A percentile compares a stretch with the other conserved stretches of the same genome.
Conservation (phyloP, 208 protist genomes). For the Wallacemonas sp. region DNA sequence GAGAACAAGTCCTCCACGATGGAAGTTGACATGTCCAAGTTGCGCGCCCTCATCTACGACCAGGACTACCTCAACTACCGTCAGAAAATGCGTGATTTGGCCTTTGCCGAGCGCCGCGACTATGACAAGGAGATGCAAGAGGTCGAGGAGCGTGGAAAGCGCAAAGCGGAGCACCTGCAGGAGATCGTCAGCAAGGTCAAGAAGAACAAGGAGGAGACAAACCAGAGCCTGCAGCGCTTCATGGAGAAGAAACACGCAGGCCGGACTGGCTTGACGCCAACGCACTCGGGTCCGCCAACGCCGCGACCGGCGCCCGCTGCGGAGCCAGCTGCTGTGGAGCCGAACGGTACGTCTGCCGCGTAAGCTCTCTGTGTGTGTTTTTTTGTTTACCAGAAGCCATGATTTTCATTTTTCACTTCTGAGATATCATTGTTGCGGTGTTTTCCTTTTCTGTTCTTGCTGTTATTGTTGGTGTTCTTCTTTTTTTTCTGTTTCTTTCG, state of each 20-base stretch:
- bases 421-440: background rate
- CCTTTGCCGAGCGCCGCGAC: constrained; percentile 51
- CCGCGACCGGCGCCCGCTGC: constrained; percentile 11
- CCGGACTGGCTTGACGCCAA: background rate
- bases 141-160: constrained; percentile 59
- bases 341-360: too few relatives aligned
- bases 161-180: constrained; percentile 42
- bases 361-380: too few relatives aligned
- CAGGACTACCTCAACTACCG: constrained; percentile 74
- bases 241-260: constrained; percentile 22
- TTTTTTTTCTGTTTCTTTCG: constrained; percentile 8
- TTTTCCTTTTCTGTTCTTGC: constrained; percentile 7
- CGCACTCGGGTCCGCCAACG: constrained; percentile 4
- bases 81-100: constrained; percentile 53
- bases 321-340: too few relatives aligned
- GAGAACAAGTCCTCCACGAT: constrained; percentile 58
- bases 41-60: constrained; percentile 60
- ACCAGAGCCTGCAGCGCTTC: constrained; percentile 51
- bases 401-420: background rate
- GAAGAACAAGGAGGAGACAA: constrained; percentile 55
- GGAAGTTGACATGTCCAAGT: constrained; percentile 55
- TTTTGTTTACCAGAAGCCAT: background rate
- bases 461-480: constrained; percentile 3
- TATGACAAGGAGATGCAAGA: constrained; percentile 64
- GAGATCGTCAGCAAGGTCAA: constrained; percentile 49